Percentiles rank a stretch among this genome's conserved stretches.
These are phyloP conservation scores for Trypanosoma mega DNA, from an alignment of 208 protist species.

Conservation along the genomic window DNA sequence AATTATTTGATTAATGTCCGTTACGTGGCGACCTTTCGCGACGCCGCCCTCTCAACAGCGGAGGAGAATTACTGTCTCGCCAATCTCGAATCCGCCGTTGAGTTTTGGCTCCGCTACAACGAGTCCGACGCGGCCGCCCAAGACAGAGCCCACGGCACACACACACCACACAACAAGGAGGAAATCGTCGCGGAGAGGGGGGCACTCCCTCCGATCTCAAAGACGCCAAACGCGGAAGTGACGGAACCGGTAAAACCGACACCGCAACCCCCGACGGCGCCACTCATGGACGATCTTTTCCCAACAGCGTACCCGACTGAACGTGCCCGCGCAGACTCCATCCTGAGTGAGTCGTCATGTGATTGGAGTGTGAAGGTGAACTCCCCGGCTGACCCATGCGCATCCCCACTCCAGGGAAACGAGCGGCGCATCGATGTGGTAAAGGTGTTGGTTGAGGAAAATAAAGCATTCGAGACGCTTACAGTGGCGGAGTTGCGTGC, in stretches of 20 bases:
- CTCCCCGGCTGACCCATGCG: background rate
- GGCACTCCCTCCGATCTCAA: too few species aligned
- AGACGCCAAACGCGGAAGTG: too few species aligned
- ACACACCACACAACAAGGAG: too few species aligned
- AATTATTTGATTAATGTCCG: conserved; percentile 70
- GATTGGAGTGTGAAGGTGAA: background rate
- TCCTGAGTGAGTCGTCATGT: too few species aligned
- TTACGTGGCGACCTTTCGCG: conserved; percentile 69
- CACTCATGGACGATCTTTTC: conserved; percentile 25
- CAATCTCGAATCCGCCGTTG: conserved; percentile 48
- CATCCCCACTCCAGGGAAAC: background rate
- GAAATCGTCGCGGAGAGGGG: too few species aligned
- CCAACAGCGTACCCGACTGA: background rate
- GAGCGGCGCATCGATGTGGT: conserved; percentile 9
- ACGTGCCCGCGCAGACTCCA: too few species aligned
- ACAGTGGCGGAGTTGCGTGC: conserved; percentile 54
- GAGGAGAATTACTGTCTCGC: conserved; percentile 82
- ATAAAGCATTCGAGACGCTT: conserved; percentile 62
- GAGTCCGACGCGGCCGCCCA: too few species aligned
- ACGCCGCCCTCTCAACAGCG: conserved; percentile 27
- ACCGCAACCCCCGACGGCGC: background rate
- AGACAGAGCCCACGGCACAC: too few species aligned
- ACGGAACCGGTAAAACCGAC: too few species aligned
- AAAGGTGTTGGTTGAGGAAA: conserved; percentile 34
- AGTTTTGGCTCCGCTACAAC: conserved; percentile 67